Base-by-base conservation (phyloP, 768 basidiomycete genomes). In the Boletus edulis region DNA sequence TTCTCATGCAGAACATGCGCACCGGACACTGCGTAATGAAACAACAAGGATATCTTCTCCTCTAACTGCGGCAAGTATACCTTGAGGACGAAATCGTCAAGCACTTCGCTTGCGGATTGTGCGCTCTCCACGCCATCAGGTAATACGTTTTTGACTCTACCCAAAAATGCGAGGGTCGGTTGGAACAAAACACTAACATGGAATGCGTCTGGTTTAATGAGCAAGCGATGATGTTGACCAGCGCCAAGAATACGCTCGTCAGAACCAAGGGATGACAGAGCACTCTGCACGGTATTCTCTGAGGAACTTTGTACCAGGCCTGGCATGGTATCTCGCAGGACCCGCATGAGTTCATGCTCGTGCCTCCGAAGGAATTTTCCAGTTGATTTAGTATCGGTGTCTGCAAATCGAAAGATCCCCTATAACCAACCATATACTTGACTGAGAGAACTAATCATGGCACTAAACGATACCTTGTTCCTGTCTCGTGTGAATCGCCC, bases 51-150 rank as follows among this genome's bases (percentile, higher is more conserved):
- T 46, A 96, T 92, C 68, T 93, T 94, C 67, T 98, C 95, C 68
- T 98, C 95, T 55, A 99, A 71, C 69, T 97, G 95, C 0, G 96
- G 96, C 44, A 98, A 73, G 74, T 96, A 98, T 1, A 93, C 89
- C 52, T 86, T 90, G 41, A 94, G 74, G 13, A 99, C 93, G 66
- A 99, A 98, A 47, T 97, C 91, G 56, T 98, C 93, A 55, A 98
- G 69, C 12, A 95, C 83, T 18, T 81, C 76, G 42, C 83, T 87
- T 27, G 90, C 85, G 3, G 85, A 79, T 48, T 81, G 77, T 20
- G 82, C 80, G 31, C 80, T 78, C 57, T 91, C 89, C 31, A 81
- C 62, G 4, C 87, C 91, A 45, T 82, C 79, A 2, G 94, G 93
- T 29, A 97, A 74, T 27, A 88, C 75, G 24, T 84, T 81, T 40